Percentiles rank a stretch among this genome's conserved stretches.
Evolutionary conservation across 2,329 filamentous ascomycete genomes (phyloP).

Genomic region (Cladosporium sphaerospermum): DNA sequence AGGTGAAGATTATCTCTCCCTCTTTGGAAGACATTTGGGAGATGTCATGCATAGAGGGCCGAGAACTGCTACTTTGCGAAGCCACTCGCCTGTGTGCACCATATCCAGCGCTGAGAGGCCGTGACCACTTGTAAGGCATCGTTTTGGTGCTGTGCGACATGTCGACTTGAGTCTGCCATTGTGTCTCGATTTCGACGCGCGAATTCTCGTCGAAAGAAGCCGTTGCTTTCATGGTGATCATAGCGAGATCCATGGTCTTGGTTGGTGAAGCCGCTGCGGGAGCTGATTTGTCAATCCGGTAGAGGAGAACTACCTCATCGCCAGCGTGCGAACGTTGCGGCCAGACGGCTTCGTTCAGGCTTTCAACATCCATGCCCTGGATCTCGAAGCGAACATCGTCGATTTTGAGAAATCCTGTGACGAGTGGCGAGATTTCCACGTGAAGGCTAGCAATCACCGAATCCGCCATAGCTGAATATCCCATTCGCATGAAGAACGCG

Average conservation of each 20-base stretch:
- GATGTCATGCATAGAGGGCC: conserved; percentile 11
- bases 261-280: background rate
- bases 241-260: background rate
- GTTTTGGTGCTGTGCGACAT: conserved; percentile 16
- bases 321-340: conserved; percentile 45
- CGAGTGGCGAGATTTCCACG: conserved; percentile 23
- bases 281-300: background rate
- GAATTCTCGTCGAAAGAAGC: conserved; percentile 19
- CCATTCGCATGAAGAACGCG: conserved; percentile 64
- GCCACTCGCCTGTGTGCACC: conserved; percentile 1
- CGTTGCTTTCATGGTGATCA: conserved; percentile 18
- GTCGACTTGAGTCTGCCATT: conserved; percentile 23
- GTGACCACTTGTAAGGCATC: conserved; percentile 22
- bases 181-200: conserved; percentile 19
- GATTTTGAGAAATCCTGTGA: conserved; percentile 44
- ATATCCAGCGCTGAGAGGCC: conserved; percentile 13
- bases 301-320: conserved; percentile 70
- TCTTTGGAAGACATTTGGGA: conserved; percentile 12
- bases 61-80: background rate
- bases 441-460: conserved; percentile 24
- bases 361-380: conserved; percentile 51
- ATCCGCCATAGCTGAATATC: conserved; percentile 58
- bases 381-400: conserved; percentile 54
- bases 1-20: conserved; percentile 65
- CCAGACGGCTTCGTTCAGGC: conserved; percentile 14